Evolutionary conservation across 2,329 filamentous ascomycete species (phyloP).

Genomic region (Diplodia scrobiculata): DNA sequence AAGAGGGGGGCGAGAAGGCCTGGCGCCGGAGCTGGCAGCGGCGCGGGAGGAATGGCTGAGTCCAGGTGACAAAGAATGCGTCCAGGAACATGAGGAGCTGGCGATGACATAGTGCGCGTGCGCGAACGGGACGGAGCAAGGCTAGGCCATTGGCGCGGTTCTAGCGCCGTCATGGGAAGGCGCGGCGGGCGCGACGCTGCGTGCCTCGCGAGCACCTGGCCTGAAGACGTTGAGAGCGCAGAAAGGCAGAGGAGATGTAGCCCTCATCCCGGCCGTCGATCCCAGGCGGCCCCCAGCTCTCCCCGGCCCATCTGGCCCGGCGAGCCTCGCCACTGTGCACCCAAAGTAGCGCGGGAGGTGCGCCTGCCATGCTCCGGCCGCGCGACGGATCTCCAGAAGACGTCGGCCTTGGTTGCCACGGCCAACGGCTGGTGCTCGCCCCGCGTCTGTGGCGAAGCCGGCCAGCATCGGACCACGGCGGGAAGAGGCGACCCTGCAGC

Average conservation of each 20-base stretch:
- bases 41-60: background rate
- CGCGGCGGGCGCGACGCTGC: background rate
- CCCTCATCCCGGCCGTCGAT: conserved; percentile 21
- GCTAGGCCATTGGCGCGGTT: background rate
- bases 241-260: background rate
- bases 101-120: background rate
- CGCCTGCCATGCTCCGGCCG: too few species aligned
- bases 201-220: too few species aligned
- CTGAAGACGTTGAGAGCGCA: background rate
- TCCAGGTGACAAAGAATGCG: conserved; percentile 1
- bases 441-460: too few species aligned
- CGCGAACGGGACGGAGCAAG: background rate
- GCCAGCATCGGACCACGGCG: background rate
- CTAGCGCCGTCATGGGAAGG: background rate
- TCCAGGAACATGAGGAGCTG: background rate
- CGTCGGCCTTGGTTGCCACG: too few species aligned
- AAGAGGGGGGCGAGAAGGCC: background rate
- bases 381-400: too few species aligned
- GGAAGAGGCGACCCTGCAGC: background rate
- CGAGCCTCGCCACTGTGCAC: too few species aligned
- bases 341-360: too few species aligned
- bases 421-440: too few species aligned
- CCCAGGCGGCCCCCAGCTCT: background rate
- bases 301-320: too few species aligned
- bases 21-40: background rate